A percentile compares a stretch with the other conserved stretches of the same genome.
Evolutionary conservation across 352 stramenopile species (phyloP).

Genomic region (Pythium dissotocum): DNA sequence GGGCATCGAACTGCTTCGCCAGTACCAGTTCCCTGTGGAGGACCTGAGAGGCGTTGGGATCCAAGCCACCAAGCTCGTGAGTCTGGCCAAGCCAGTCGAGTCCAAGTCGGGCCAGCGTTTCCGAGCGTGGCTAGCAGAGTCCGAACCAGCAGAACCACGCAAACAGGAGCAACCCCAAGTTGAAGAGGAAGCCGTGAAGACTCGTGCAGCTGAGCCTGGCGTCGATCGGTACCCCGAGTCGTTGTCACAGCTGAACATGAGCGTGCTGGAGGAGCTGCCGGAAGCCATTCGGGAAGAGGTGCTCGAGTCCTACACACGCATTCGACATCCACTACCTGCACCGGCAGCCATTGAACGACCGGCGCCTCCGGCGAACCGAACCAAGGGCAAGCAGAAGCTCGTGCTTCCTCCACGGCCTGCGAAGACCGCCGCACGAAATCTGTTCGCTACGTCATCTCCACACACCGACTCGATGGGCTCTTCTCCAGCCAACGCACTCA

Average conservation of each 20-base stretch:
- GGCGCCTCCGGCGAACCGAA: slow-evolving; percentile 16
- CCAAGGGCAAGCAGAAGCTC: slow-evolving; percentile 27
- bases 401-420: neutral
- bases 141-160: neutral
- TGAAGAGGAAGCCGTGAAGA: slow-evolving; percentile 1
- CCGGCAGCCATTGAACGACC: neutral
- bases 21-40: slow-evolving; percentile 56
- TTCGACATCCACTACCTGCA: slow-evolving; percentile 1
- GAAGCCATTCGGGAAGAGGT: slow-evolving; percentile 58
- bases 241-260: slow-evolving; percentile 70
- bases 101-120: slow-evolving; percentile 46
- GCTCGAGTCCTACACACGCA: slow-evolving; percentile 33
- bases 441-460: neutral
- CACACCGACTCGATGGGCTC: neutral
- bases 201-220: neutral
- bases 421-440: neutral
- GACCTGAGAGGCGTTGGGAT: slow-evolving; percentile 78
- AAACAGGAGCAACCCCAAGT: neutral
- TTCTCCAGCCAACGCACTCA: slow-evolving; percentile 34
- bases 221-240: slow-evolving; percentile 13
- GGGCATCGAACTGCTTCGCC: slow-evolving; percentile 59
- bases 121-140: slow-evolving; percentile 52
- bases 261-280: slow-evolving; percentile 61
- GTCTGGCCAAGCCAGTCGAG: slow-evolving; percentile 20
- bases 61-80: slow-evolving; percentile 71